Evolutionary conservation across 352 stramenopile genomes (phyloP), one percentile per base, ranked within the genome.

Genomic region (Nothophytophthora sp.): DNA sequence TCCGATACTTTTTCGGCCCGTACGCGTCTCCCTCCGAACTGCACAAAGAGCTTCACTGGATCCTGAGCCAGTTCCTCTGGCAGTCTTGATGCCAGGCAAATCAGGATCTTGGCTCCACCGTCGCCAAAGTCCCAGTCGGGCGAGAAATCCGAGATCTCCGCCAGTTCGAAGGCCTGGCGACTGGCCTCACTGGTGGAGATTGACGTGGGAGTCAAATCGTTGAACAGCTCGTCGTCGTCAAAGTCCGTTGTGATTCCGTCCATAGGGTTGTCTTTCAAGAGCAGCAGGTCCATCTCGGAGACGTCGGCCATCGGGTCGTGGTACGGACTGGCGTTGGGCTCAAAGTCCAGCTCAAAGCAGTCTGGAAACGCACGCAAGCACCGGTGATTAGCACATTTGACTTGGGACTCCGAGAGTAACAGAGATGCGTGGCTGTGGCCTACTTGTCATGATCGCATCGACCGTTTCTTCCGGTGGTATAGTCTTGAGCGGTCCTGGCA

Each of bases 21-120:
- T 4, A 73, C 72, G 42, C 67, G 63, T 5, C 52, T 64, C 7
- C 43, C 12, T 16, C 84, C 85, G 72, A 95, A 95, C 50, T 89
- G 77, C 13, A 95, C 81, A 53, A 86, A 88, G 2, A 95, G 50
- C 15, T 62, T 60, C 16, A 55, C 60, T 16, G 55, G 28, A 32
- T 79, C 50, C 30, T 67, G 36, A 13, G 33, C 23, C 3, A 55
- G 13, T 25, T 36, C 47, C 8, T 69, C 32, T 12, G 68, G 55
- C 18, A 91, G 54, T 12, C 70, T 73, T 19, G 75, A 50, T 25
- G 72, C 77, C 5, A 92, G 48, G 28, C 85, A 95, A 13, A 95
- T 80, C n/a, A 95, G 49, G 16, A 95, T 67, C 54, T 95, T 95
- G 16, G 85, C 81, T 16, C 85, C 85, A 16, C 85, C 85, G 12